Conservation (phyloP, 768 basidiomycete species). For the Austroboletus eburneus region DNA sequence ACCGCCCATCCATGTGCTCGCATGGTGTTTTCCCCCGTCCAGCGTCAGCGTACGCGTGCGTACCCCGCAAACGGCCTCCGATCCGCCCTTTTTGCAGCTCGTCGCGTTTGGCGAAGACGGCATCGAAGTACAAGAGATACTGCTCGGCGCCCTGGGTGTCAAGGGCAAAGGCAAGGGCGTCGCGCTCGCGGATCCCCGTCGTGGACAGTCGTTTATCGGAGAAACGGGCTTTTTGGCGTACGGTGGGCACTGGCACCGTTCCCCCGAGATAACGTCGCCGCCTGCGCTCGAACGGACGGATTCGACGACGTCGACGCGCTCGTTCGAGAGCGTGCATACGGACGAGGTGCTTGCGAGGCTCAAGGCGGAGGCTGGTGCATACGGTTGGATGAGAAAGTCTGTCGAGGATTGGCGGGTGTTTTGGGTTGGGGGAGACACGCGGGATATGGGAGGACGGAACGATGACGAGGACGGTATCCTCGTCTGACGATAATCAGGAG, state of each 20-base stretch:
- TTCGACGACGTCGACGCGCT: slow-evolving; percentile 41
- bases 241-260: slow-evolving; percentile 48
- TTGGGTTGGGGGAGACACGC: slow-evolving; percentile 67
- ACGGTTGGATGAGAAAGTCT: slow-evolving; percentile 76
- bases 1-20: slow-evolving; percentile 50
- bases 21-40: slow-evolving; percentile 58
- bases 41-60: slow-evolving; percentile 52
- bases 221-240: slow-evolving; percentile 45
- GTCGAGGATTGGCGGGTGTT: slow-evolving; percentile 74
- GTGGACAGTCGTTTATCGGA: slow-evolving; percentile 61
- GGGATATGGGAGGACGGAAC: slow-evolving; percentile 19
- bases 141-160: slow-evolving; percentile 37
- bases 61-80: slow-evolving; percentile 21
- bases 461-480: slow-evolving; percentile 32
- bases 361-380: slow-evolving; percentile 60
- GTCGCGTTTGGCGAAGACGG: slow-evolving; percentile 68
- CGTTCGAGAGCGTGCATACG: slow-evolving; percentile 50
- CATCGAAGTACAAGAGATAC: slow-evolving; percentile 68
- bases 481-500: slow-evolving; percentile 13
- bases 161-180: slow-evolving; percentile 48
- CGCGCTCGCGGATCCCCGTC: slow-evolving; percentile 40
- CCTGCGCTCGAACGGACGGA: slow-evolving; percentile 38
- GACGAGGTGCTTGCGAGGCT: slow-evolving; percentile 45
- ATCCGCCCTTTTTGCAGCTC: slow-evolving; percentile 55
- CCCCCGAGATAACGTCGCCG: slow-evolving; percentile 21